Conservation (phyloP, 1,284 basidiomycete species). For the Tilletia walkeri region DNA sequence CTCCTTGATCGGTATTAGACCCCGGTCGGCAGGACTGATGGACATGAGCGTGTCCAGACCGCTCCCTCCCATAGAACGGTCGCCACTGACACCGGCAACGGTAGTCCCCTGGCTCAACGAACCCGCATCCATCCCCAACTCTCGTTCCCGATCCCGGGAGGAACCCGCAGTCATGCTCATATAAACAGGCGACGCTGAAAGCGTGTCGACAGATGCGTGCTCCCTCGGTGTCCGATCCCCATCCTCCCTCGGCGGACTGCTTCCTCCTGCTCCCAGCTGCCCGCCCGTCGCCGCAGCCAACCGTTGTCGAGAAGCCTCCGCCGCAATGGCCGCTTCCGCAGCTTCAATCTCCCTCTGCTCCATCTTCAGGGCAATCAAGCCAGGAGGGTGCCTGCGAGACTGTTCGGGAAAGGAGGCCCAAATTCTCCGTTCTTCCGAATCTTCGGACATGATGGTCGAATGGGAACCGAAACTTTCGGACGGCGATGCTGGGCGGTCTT, state of each 20-base stretch:
- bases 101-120: background rate
- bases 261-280: background rate
- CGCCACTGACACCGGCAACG: background rate
- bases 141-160: conserved; percentile 4
- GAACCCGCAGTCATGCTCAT: background rate
- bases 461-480: background rate
- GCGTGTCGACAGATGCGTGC: background rate
- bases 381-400: conserved; percentile 36
- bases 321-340: conserved; percentile 21
- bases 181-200: background rate
- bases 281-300: conserved; percentile 3
- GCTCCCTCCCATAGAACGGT: background rate
- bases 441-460: conserved; percentile 22
- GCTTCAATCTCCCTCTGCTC: conserved; percentile 24
- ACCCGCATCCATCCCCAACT: conserved; percentile 11
- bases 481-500: background rate
- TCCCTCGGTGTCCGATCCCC: conserved; percentile 8
- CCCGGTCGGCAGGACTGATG: conserved; percentile 32
- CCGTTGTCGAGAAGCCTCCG: conserved; percentile 13
- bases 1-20: conserved; percentile 38
- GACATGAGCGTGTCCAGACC: conserved; percentile 21
- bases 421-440: conserved; percentile 36
- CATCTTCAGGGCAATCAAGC: conserved; percentile 39
- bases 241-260: background rate
- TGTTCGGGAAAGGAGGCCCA: conserved; percentile 44